phyloP scores from a whole-genome alignment of 208 protist genomes.

The Acanthamoeba royreba region DNA sequence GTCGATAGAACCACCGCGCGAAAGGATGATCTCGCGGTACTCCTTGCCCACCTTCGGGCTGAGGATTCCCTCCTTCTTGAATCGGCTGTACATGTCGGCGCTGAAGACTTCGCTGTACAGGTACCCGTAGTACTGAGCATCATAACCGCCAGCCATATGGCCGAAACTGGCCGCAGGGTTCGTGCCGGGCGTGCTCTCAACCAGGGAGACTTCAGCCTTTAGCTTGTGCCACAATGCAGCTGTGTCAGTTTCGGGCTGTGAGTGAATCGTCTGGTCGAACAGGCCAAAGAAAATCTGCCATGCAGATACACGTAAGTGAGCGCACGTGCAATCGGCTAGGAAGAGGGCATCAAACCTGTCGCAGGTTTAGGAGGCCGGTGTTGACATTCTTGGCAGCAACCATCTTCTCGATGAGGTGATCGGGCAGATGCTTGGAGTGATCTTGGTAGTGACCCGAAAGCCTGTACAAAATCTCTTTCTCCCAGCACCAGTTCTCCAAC shows the following conservation, averaged over 20 bases:
- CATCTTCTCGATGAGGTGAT: constrained; percentile 51
- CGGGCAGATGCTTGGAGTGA: constrained; percentile 43
- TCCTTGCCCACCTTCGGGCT: constrained; percentile 40
- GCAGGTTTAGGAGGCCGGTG: neutral
- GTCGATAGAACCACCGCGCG: constrained; percentile 61
- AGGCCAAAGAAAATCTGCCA: too few relatives aligned
- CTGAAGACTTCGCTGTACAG: constrained; percentile 75
- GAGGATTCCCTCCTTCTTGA: constrained; percentile 67
- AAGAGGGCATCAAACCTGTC: constrained; percentile 48
- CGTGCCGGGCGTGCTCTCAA: constrained; percentile 25
- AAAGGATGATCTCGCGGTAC: constrained; percentile 59
- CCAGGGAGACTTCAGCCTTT: constrained; percentile 11
- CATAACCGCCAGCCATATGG: constrained; percentile 74
- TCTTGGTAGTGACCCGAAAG: constrained; percentile 64
- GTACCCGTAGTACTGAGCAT: constrained; percentile 81
- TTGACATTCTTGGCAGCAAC: constrained; percentile 61
- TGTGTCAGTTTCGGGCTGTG: neutral
- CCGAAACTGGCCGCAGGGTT: constrained; percentile 60
- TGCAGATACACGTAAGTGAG: too few relatives aligned
- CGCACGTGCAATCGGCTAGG: constrained; percentile 52
- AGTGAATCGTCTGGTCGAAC: too few relatives aligned
- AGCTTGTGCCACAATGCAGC: constrained; percentile 28
- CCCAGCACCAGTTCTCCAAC: constrained; percentile 74
- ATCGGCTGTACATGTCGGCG: constrained; percentile 68
- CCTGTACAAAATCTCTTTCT: constrained; percentile 53